Conservation (phyloP, 192 early-diverging fungal genomes). For the Fimicolochytrium jonesii region DNA sequence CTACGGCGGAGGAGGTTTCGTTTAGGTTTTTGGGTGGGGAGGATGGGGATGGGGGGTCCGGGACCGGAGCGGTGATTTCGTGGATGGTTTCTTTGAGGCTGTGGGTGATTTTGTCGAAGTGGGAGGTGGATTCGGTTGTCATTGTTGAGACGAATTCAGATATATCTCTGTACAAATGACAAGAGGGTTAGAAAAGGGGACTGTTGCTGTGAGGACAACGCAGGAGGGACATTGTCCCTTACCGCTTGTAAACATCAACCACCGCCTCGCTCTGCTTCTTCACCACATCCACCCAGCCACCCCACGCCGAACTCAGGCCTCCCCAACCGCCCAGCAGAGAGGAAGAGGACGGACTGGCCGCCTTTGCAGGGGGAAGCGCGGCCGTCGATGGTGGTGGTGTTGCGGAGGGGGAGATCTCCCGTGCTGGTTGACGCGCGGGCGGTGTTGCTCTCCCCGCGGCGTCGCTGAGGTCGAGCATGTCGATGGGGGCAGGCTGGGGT, state of each 20-base stretch:
- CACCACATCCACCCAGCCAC: slow-evolving; percentile 37
- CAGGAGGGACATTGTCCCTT: neutral
- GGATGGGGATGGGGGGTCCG: neutral
- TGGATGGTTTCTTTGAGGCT: slow-evolving; percentile 13
- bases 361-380: too few species aligned
- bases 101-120: slow-evolving; percentile 7
- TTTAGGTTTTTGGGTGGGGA: neutral
- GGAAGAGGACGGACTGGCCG: too few species aligned
- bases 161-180: slow-evolving; percentile 38
- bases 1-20: neutral
- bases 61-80: slow-evolving; percentile 2
- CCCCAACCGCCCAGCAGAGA: slow-evolving; percentile 33
- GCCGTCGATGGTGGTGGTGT: too few species aligned
- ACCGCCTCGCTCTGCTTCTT: slow-evolving; percentile 42
- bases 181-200: neutral
- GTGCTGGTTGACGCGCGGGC: too few species aligned
- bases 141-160: slow-evolving; percentile 39
- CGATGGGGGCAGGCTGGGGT: too few species aligned
- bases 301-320: slow-evolving; percentile 38
- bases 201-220: neutral
- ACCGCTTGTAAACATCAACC: slow-evolving; percentile 32
- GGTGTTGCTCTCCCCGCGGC: too few species aligned
- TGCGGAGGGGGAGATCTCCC: too few species aligned
- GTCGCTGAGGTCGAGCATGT: too few species aligned
- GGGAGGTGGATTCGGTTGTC: slow-evolving; percentile 19